Percentiles rank a stretch among this genome's conserved stretches.
Evolutionary conservation across 108 stramenopile species (phyloP).

Genomic region (Conticribra weissflogii): DNA sequence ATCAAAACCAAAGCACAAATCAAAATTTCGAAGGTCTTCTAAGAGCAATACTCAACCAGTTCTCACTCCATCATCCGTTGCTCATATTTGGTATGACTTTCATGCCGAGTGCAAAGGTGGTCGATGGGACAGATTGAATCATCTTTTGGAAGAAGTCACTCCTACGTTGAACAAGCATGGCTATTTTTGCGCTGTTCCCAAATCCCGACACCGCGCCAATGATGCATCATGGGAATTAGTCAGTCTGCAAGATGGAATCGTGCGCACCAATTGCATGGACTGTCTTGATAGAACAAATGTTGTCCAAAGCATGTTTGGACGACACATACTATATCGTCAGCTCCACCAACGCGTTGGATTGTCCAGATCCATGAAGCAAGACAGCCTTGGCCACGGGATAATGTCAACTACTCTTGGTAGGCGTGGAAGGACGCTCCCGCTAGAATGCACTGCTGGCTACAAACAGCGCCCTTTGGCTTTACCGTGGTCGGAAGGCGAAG

Average conservation of each 20-base stretch:
- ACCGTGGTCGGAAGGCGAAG: constrained; percentile 76
- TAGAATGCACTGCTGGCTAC: constrained; percentile 29
- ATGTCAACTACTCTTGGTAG: constrained; percentile 2
- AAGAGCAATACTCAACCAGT: background rate
- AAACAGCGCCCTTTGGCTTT: constrained; percentile 52
- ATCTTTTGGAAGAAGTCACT: constrained; percentile 73
- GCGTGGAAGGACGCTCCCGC: constrained; percentile 37
- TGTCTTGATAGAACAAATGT: constrained; percentile 98
- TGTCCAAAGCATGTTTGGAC: constrained; percentile 93
- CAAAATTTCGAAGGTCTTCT: background rate
- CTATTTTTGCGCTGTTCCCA: constrained; percentile 65
- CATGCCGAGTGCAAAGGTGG: constrained; percentile 94
- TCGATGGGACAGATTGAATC: constrained; percentile 81
- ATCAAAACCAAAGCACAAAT: background rate
- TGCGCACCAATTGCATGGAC: constrained; percentile 99
- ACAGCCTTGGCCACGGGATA: background rate
- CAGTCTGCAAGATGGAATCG: constrained; percentile 79
- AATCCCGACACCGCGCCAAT: background rate
- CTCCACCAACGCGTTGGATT: constrained; percentile 36
- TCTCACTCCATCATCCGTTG: constrained; percentile 36
- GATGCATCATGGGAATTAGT: constrained; percentile 45
- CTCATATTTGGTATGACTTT: constrained; percentile 97
- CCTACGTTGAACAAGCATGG: constrained; percentile 66
- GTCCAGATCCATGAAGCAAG: constrained; percentile 9
- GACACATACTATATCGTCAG: constrained; percentile 72